Percentiles rank a stretch among this genome's conserved stretches.
phyloP scores from a whole-genome alignment of 139 green algal genomes.

The Edaphochlamys debaryana region DNA sequence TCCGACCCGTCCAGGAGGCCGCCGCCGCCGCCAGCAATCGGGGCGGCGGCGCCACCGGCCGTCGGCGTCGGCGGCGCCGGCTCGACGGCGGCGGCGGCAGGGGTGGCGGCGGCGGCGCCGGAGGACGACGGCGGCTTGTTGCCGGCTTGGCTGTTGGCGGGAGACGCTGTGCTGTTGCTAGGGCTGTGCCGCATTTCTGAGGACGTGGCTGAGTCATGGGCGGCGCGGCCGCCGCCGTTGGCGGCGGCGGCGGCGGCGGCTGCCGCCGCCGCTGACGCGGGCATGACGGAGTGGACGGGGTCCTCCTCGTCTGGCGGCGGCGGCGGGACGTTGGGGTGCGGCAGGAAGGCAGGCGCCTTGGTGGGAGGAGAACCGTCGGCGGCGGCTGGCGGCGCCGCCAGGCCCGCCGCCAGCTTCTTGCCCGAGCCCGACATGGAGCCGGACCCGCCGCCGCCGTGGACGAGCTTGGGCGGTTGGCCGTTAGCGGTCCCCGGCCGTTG shows the following conservation, averaged over 20 bases:
- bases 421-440: not conserved
- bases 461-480: too few species aligned
- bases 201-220: constrained; percentile 24
- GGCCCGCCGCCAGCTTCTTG: not conserved
- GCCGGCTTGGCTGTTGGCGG: not conserved
- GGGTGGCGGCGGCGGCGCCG: not conserved
- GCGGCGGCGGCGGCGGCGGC: not conserved
- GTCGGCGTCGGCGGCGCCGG: not conserved
- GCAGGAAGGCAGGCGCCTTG: constrained; percentile 39
- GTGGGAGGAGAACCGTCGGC: not conserved
- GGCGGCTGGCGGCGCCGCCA: not conserved
- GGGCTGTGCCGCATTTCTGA: constrained; percentile 17
- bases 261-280: not conserved
- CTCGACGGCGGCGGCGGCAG: not conserved
- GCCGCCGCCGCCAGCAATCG: too few species aligned
- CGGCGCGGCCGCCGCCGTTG: not conserved
- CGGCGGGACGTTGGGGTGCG: not conserved
- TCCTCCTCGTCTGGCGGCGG: not conserved
- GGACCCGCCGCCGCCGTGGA: not conserved
- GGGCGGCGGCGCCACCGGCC: too few species aligned
- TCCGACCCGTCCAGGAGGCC: not conserved
- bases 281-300: not conserved
- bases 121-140: not conserved
- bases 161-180: constrained; percentile 7
- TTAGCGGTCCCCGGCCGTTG: not conserved